Evolutionary conservation across 306 rosid species (phyloP).

Genomic region (Benincasa hispida): DNA sequence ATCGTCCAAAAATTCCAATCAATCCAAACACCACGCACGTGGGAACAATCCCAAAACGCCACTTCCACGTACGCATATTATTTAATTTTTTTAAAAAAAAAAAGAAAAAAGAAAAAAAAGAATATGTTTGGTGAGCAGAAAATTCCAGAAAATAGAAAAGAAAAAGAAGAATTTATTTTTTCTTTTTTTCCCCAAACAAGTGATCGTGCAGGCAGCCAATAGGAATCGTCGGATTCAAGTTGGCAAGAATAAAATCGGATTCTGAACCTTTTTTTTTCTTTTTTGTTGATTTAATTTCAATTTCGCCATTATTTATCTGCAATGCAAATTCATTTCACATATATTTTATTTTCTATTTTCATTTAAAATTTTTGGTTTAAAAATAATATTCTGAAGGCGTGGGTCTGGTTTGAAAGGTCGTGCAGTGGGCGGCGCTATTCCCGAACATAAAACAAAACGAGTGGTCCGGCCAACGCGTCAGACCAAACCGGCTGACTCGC

Average conservation of each 20-base stretch:
- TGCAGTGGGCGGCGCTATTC: slow-evolving; percentile 53
- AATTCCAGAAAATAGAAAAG: not conserved
- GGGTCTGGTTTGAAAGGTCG: slow-evolving; percentile 40
- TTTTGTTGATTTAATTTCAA: not conserved
- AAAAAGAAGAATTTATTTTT: not conserved
- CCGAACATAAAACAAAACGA: slow-evolving; percentile 3
- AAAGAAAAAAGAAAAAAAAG: not conserved
- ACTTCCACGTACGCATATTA: not conserved
- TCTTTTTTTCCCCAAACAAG: not conserved
- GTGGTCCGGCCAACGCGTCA: not conserved
- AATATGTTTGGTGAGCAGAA: not conserved
- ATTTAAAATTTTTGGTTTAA: not conserved
- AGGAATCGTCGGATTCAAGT: not conserved
- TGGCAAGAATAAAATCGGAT: slow-evolving; percentile 5
- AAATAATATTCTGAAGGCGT: not conserved
- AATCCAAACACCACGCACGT: not conserved
- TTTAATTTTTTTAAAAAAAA: not conserved
- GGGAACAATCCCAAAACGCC: not conserved
- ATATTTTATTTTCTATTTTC: not conserved
- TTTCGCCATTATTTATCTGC: not conserved
- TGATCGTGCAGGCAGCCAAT: slow-evolving; percentile 5
- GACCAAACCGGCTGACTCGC: not conserved
- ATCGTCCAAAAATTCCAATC: not conserved
- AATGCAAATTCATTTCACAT: not conserved
- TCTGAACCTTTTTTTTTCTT: not conserved